Evolutionary conservation across 73 alveolate species (phyloP).

Genomic region (Diophrys appendiculata): DNA sequence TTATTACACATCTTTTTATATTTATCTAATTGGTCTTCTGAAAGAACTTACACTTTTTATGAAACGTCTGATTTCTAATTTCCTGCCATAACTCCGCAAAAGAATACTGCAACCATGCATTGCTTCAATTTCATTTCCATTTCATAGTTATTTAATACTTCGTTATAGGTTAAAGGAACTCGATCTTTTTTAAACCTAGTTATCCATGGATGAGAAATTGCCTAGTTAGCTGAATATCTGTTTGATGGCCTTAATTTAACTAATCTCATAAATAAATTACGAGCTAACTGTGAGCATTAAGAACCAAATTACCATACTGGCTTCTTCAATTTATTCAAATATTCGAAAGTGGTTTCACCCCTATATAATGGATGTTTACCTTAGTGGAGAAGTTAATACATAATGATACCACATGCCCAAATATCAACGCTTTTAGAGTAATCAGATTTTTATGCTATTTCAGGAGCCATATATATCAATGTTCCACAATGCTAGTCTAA

Average conservation of each 20-base stretch:
- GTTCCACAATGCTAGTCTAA: conserved; percentile 78
- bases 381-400: conserved; percentile 32
- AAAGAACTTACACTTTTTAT: not conserved
- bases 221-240: conserved; percentile 72
- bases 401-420: conserved; percentile 51
- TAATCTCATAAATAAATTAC: conserved; percentile 66
- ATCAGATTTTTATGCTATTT: conserved; percentile 62
- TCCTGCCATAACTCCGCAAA: not conserved
- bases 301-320: conserved; percentile 11
- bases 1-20: conserved; percentile 9
- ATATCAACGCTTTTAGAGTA: conserved; percentile 62
- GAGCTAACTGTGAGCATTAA: conserved; percentile 65
- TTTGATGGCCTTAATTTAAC: conserved; percentile 65
- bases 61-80: not conserved
- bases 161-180: conserved; percentile 75
- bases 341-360: conserved; percentile 53
- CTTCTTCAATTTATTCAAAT: conserved; percentile 31
- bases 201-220: conserved; percentile 87
- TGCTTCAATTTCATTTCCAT: conserved; percentile 33
- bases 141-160: conserved; percentile 50
- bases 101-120: conserved; percentile 5
- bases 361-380: conserved; percentile 36
- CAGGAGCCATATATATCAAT: conserved; percentile 86
- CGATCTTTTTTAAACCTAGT: conserved; percentile 56
- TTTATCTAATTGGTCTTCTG: not conserved